Evolutionary conservation across 495 filamentous ascomycete species (phyloP), one percentile per base, ranked within the genome.

Genomic region (Penicillium pancosmium): DNA sequence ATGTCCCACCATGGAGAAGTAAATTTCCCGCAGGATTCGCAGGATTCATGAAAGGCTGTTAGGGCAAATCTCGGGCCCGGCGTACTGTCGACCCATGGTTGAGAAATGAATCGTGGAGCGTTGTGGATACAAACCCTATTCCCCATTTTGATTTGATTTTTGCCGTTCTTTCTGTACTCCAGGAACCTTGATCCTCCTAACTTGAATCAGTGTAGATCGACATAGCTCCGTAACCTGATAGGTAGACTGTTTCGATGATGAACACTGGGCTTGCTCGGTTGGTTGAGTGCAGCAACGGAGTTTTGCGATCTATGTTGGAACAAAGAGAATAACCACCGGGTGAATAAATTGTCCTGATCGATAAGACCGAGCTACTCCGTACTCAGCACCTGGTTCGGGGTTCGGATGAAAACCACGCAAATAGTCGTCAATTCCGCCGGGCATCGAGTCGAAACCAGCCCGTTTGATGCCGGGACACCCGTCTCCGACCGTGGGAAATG

Each of bases 101-200:
- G 46, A 9, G 19, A 12, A 23, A 21, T 48, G 23, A 48, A 48
- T 46, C 46, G 46, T 48, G 46, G 21, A 48, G 46, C 10, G 10
- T 23, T 25, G 46, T 48, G 46, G 46, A 48, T 48, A 48, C 23
- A 31, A 27, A 23, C 46, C 41, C 41, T 44, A 44, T 16, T 44
- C 16, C 16, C 41, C 41, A 38, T 44, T 44, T 44, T 31, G 8
- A 19, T 48, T 23, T 27, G 46, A 48, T 27, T 48, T 19, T 48
- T 48, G 41, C 41, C 46, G 2, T 48, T 48, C 23, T 7, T 48
- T 48, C 11, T 21, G 3, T 48, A 7, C 19, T 48, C 21, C 46
- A 48, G 46, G 23, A 48, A 48, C 46, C 46, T 21, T 48, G 18
- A n/a, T 48, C 21, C 9, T 12, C 4, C 8, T 48, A 48, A 13